Evolutionary conservation across 2,329 filamentous ascomycete genomes (phyloP).

Genomic region (Leptographium lundbergii): DNA sequence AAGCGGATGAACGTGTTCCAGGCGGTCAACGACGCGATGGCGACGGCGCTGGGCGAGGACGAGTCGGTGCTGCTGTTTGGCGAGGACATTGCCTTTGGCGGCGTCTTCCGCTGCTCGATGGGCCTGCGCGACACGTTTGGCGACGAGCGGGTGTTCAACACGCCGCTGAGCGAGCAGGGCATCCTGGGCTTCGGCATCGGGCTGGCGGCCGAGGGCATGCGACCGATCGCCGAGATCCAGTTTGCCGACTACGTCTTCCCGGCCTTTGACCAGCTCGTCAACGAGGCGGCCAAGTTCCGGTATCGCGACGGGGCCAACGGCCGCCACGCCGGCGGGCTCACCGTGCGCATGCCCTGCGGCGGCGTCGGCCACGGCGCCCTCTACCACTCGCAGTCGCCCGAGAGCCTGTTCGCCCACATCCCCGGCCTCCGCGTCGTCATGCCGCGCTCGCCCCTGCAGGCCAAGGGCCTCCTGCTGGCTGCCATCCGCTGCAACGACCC

Average conservation of each 20-base stretch:
- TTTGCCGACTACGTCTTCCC: constrained; percentile 93
- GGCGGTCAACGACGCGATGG: constrained; percentile 80
- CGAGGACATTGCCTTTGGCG: constrained; percentile 93
- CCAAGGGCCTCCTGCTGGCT: constrained; percentile 72
- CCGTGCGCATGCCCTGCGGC: constrained; percentile 81
- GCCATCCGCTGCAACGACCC: constrained; percentile 74
- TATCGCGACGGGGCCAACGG: constrained; percentile 55
- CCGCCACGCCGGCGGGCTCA: constrained; percentile 60
- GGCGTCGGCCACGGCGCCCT: constrained; percentile 81
- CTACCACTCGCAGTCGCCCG: constrained; percentile 82
- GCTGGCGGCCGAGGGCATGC: constrained; percentile 80
- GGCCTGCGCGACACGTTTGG: constrained; percentile 82
- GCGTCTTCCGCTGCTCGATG: constrained; percentile 91
- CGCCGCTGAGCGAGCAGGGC: constrained; percentile 84
- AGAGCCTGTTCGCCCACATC: constrained; percentile 77
- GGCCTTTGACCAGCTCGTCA: constrained; percentile 87
- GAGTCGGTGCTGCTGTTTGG: constrained; percentile 85
- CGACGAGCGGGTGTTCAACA: constrained; percentile 86
- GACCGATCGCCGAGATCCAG: constrained; percentile 86
- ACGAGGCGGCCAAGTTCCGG: constrained; percentile 80
- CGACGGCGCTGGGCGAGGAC: constrained; percentile 69
- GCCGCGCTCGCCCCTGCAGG: constrained; percentile 73
- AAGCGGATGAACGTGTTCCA: constrained; percentile 90
- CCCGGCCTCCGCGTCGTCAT: constrained; percentile 78
- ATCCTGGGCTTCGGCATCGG: constrained; percentile 92